phyloP scores from a whole-genome alignment of 371 early-diverging fungal genomes.

The Nematocida sp. region DNA sequence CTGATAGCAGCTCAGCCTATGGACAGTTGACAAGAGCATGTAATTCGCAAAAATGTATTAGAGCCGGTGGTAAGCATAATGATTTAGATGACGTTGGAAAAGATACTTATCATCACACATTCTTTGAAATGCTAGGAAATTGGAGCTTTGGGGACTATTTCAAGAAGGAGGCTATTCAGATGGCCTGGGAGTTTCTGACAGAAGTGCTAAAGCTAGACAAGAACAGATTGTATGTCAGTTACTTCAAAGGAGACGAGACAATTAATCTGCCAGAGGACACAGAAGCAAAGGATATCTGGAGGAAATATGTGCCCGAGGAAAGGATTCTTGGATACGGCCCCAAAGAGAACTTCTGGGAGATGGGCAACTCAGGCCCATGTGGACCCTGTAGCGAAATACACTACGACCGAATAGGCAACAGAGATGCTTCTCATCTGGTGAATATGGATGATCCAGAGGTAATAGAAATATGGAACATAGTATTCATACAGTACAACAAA shows the following conservation, averaged over 20 bases:
- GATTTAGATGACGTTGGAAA: constrained; percentile 99
- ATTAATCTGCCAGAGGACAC: constrained; percentile 66
- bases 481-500: constrained; percentile 98
- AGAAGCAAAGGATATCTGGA: constrained; percentile 86
- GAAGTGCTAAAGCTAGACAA: constrained; percentile 74
- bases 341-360: constrained; percentile 99
- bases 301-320: constrained; percentile 72
- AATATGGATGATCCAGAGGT: constrained; percentile 97
- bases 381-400: constrained; percentile 99
- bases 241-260: constrained; percentile 67
- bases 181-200: constrained; percentile 88
- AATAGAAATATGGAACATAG: constrained; percentile 98
- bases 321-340: constrained; percentile 78
- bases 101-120: constrained; percentile 99
- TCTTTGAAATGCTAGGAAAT: constrained; percentile 99
- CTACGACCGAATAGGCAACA: constrained; percentile 82
- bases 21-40: constrained; percentile 79
- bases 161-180: constrained; percentile 83
- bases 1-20: constrained; percentile 78
- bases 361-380: constrained; percentile 99
- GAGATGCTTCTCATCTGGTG: constrained; percentile 83
- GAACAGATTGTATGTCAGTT: constrained; percentile 88
- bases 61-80: constrained; percentile 93
- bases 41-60: constrained; percentile 94
- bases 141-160: constrained; percentile 99